These are phyloP conservation scores for Albizia julibrissin DNA, from an alignment of 306 rosid species.

Conservation along the genomic window DNA sequence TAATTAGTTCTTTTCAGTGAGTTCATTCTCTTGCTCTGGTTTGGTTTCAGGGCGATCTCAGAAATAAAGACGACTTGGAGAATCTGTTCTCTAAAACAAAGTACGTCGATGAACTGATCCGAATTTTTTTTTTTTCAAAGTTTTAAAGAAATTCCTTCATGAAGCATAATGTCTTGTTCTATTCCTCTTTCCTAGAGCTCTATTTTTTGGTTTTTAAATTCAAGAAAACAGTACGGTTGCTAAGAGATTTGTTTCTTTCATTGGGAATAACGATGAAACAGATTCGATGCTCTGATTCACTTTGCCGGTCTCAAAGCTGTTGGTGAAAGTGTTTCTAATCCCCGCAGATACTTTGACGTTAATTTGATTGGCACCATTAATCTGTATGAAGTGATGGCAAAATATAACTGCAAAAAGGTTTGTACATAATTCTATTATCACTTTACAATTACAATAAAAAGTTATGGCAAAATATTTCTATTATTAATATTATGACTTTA, in stretches of 20 bases:
- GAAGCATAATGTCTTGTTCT: not conserved
- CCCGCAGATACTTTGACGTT: slow-evolving; percentile 68
- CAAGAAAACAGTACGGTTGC: not conserved
- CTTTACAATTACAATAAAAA: too few relatives aligned
- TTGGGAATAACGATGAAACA: slow-evolving; percentile 30
- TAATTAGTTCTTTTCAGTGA: not conserved
- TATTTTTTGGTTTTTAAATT: not conserved
- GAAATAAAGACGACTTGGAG: slow-evolving; percentile 78
- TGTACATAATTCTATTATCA: not conserved
- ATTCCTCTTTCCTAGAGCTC: not conserved
- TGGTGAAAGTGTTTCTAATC: slow-evolving; percentile 79
- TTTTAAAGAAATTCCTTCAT: not conserved
- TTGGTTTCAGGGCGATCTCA: slow-evolving; percentile 69
- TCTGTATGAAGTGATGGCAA: slow-evolving; percentile 81
- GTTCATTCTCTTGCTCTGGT: not conserved
- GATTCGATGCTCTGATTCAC: slow-evolving; percentile 92
- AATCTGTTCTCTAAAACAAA: slow-evolving; percentile 62
- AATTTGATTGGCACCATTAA: slow-evolving; percentile 83
- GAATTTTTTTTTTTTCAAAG: not conserved
- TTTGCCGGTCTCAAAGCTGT: slow-evolving; percentile 93
- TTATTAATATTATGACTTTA: too few relatives aligned
- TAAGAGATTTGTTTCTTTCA: not conserved
- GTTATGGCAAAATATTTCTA: too few relatives aligned
- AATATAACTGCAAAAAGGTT: slow-evolving; percentile 81
- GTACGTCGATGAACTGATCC: slow-evolving; percentile 27